phyloP scores from a whole-genome alignment of 1,284 basidiomycete genomes.

The Inonotus hispidus region DNA sequence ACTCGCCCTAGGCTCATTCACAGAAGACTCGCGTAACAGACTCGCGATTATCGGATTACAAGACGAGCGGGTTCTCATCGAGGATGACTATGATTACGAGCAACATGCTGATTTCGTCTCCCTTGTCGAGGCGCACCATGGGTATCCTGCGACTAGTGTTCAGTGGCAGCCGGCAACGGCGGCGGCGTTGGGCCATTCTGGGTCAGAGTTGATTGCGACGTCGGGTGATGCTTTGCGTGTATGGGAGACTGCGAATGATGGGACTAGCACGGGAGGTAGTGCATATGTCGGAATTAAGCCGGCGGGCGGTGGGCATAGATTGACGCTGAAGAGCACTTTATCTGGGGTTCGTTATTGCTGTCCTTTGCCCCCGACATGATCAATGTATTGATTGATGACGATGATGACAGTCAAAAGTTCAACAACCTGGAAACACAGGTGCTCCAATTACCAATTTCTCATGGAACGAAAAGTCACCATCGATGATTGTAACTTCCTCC shows the following conservation, averaged over 20 bases:
- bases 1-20: slow-evolving; percentile 73
- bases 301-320: slow-evolving; percentile 48
- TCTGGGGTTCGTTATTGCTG: slow-evolving; percentile 66
- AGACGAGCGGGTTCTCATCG: slow-evolving; percentile 76
- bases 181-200: slow-evolving; percentile 25
- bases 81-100: slow-evolving; percentile 72
- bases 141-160: slow-evolving; percentile 78
- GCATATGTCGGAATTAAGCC: slow-evolving; percentile 68
- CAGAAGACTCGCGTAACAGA: slow-evolving; percentile 74
- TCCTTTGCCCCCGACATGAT: slow-evolving; percentile 13
- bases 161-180: slow-evolving; percentile 79
- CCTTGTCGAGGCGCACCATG: slow-evolving; percentile 73
- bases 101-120: slow-evolving; percentile 65
- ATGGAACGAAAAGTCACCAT: slow-evolving; percentile 89
- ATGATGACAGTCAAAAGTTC: slow-evolving; percentile 78
- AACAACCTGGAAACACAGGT: slow-evolving; percentile 65
- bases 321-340: slow-evolving; percentile 62
- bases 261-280: slow-evolving; percentile 44
- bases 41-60: slow-evolving; percentile 80
- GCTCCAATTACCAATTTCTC: slow-evolving; percentile 94
- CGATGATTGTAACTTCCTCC: slow-evolving; percentile 89
- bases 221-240: slow-evolving; percentile 86
- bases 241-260: slow-evolving; percentile 77
- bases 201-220: slow-evolving; percentile 79
- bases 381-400: slow-evolving; percentile 9